Evolutionary conservation across 352 stramenopile genomes (phyloP).

Genomic region (Pythium aristosporum): DNA sequence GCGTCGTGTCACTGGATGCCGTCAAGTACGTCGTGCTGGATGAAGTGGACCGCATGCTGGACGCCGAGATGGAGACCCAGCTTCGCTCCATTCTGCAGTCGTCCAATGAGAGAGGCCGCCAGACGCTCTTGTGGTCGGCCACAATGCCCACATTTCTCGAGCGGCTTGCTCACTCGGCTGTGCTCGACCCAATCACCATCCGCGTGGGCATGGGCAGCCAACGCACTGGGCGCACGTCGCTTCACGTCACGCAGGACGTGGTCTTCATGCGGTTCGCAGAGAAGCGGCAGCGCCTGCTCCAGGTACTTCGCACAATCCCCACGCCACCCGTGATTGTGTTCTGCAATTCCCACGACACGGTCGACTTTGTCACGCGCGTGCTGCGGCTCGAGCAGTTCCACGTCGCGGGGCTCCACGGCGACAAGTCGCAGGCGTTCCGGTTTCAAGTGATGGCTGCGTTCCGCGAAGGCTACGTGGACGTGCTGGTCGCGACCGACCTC

Average conservation of each 20-base stretch:
- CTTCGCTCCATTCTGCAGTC: conserved; percentile 92
- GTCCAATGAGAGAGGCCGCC: conserved; percentile 55
- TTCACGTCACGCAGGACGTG: conserved; percentile 91
- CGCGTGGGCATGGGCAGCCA: conserved; percentile 72
- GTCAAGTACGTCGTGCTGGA: conserved; percentile 89
- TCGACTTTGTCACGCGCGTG: conserved; percentile 90
- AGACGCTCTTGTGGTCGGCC: conserved; percentile 94
- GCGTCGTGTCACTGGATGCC: conserved; percentile 10
- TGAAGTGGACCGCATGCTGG: conserved; percentile 96
- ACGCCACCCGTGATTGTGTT: conserved; percentile 96
- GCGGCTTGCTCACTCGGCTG: conserved; percentile 90
- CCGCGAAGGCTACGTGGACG: conserved; percentile 29
- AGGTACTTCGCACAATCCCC: conserved; percentile 68
- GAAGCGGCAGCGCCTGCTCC: conserved; percentile 44
- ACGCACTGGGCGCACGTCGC: conserved; percentile 36
- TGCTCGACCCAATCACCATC: conserved; percentile 92
- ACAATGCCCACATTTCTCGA: conserved; percentile 91
- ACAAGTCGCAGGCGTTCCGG: conserved; percentile 64
- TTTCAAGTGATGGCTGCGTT: conserved; percentile 22
- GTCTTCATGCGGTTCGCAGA: conserved; percentile 48
- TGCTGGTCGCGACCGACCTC: conserved; percentile 91
- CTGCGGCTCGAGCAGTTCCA: conserved; percentile 94
- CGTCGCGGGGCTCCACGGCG: conserved; percentile 94
- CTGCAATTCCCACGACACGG: conserved; percentile 94
- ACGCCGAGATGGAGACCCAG: conserved; percentile 90